phyloP scores from a whole-genome alignment of 495 filamentous ascomycete species.

The Tricharina praecox region DNA sequence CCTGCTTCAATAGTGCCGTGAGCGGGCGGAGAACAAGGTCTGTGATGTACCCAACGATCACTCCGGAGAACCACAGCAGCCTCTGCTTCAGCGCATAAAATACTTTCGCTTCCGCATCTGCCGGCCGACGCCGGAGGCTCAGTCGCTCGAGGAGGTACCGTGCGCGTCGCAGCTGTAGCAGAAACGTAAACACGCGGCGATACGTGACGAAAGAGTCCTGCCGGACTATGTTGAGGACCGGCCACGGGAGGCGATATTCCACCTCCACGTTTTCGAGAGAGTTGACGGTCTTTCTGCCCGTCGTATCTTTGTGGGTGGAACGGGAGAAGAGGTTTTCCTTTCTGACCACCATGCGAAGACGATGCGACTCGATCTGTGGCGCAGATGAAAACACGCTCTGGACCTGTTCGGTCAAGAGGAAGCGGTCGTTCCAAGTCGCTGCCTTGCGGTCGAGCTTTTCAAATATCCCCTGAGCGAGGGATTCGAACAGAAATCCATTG shows the following conservation, averaged over 20 bases:
- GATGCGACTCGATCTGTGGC: slow-evolving; percentile 38
- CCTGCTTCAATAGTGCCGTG: slow-evolving; percentile 34
- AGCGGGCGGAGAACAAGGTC: slow-evolving; percentile 49
- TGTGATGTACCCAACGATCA: slow-evolving; percentile 56
- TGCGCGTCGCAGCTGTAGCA: slow-evolving; percentile 63
- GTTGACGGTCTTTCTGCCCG: neutral
- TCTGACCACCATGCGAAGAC: slow-evolving; percentile 33
- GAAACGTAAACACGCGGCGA: slow-evolving; percentile 51
- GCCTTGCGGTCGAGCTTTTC: slow-evolving; percentile 54
- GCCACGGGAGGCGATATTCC: slow-evolving; percentile 57
- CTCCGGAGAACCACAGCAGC: slow-evolving; percentile 64
- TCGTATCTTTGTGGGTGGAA: neutral
- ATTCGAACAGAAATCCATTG: slow-evolving; percentile 45
- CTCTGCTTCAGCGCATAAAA: slow-evolving; percentile 53
- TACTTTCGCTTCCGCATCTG: slow-evolving; percentile 29
- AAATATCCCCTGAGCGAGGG: slow-evolving; percentile 54
- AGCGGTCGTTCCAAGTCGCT: slow-evolving; percentile 62
- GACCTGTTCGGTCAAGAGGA: slow-evolving; percentile 61
- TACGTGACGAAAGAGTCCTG: slow-evolving; percentile 44
- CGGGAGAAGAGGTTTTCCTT: slow-evolving; percentile 18
- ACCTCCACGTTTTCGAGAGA: slow-evolving; percentile 42
- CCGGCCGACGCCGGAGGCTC: slow-evolving; percentile 24
- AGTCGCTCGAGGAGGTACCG: slow-evolving; percentile 48
- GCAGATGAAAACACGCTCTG: slow-evolving; percentile 46
- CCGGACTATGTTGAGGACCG: slow-evolving; percentile 65